Evolutionary conservation across 768 basidiomycete genomes (phyloP).

Genomic region (Candolleomyces eurysporus): DNA sequence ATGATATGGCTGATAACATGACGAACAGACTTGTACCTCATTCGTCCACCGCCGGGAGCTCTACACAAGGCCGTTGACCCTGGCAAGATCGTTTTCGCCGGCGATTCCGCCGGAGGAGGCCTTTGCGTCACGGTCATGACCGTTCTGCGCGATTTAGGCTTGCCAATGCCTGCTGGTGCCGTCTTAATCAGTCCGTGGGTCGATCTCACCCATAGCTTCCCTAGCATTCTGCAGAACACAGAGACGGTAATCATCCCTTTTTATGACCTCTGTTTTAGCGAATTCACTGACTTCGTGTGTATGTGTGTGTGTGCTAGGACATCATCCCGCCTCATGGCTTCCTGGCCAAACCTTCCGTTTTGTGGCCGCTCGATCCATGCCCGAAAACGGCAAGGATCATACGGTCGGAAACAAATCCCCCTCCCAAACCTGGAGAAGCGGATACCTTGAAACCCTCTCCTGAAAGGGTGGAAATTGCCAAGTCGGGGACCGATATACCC

Average conservation of each 20-base stretch:
- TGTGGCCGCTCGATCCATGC: slow-evolving; percentile 53
- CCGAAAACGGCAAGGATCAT: slow-evolving; percentile 33
- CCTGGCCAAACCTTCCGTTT: slow-evolving; percentile 53
- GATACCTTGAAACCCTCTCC: slow-evolving; percentile 42
- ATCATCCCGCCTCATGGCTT: slow-evolving; percentile 66
- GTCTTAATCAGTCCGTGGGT: slow-evolving; percentile 82
- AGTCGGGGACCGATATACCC: slow-evolving; percentile 14
- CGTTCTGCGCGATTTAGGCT: slow-evolving; percentile 64
- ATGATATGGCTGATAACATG: neutral
- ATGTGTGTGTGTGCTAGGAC: slow-evolving; percentile 41
- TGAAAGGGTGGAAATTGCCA: slow-evolving; percentile 22
- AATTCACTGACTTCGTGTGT: neutral
- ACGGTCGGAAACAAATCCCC: slow-evolving; percentile 36
- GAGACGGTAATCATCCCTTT: slow-evolving; percentile 43
- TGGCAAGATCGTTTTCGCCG: slow-evolving; percentile 71
- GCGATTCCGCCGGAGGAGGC: slow-evolving; percentile 78
- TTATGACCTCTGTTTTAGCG: neutral
- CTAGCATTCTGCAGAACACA: slow-evolving; percentile 67
- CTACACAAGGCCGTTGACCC: slow-evolving; percentile 63
- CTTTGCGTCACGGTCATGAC: slow-evolving; percentile 60
- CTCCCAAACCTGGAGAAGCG: slow-evolving; percentile 48
- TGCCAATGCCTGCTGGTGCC: slow-evolving; percentile 72
- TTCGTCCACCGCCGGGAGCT: slow-evolving; percentile 61
- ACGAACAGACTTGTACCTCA: slow-evolving; percentile 65
- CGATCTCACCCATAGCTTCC: slow-evolving; percentile 84